A percentile compares a stretch with the other conserved stretches of the same genome.
Conservation (phyloP, 1,139 yeast genomes). For the Saccharomycopsis hybrid region DNA sequence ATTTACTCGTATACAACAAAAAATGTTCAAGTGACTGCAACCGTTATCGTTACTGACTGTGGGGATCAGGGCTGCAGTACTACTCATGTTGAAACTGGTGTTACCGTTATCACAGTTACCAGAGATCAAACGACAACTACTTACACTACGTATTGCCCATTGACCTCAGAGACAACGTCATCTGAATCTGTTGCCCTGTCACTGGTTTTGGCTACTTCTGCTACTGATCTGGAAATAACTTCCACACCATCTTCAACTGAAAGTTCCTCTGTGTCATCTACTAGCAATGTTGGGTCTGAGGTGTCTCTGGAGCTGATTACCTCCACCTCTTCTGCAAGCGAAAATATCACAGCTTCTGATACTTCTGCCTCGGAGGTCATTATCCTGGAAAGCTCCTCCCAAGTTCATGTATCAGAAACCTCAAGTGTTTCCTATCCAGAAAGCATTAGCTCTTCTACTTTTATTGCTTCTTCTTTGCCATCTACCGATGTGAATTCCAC, state of each 20-base stretch:
- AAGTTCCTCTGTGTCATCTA: background rate
- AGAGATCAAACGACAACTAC: constrained; percentile 3
- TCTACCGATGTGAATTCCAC: background rate
- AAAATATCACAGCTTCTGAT: no score
- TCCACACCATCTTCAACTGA: background rate
- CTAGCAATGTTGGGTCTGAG: background rate
- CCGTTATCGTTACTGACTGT: constrained; percentile 11
- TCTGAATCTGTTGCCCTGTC: background rate
- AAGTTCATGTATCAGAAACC: background rate
- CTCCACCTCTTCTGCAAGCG: no score
- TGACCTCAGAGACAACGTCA: constrained; percentile 7
- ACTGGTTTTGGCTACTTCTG: background rate
- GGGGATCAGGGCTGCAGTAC: background rate
- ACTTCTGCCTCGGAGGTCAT: no score
- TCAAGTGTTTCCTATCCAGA: background rate
- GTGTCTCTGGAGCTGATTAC: no score
- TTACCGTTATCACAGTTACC: constrained; percentile 12
- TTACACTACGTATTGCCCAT: constrained; percentile 18
- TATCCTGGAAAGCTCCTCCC: no score
- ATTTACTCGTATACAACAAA: background rate
- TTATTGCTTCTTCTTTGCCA: background rate
- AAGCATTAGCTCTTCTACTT: background rate
- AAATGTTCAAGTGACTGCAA: constrained; percentile 2
- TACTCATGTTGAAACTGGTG: constrained; percentile 3
- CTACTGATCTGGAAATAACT: background rate